A percentile compares a stretch with the other conserved stretches of the same genome.
Evolutionary conservation across 2,329 filamentous ascomycete species (phyloP).

Genomic region (Colletotrichum australisinense): DNA sequence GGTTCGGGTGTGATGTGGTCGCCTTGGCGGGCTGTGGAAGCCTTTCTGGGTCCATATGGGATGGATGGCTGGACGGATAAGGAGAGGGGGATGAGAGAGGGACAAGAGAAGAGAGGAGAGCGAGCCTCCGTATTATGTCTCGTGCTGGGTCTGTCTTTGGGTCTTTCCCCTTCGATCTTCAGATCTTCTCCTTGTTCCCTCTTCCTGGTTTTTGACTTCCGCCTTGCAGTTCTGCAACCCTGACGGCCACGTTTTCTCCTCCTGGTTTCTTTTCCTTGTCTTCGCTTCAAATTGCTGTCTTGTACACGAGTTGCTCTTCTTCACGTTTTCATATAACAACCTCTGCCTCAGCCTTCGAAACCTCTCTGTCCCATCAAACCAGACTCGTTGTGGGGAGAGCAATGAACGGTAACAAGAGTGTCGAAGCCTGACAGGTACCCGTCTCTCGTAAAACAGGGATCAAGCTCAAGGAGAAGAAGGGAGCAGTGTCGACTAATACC

Average conservation of each 20-base stretch:
- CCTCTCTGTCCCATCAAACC: background rate
- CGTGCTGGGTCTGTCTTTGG: background rate
- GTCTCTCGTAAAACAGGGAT: background rate
- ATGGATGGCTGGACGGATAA: no score
- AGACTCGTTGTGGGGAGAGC: background rate
- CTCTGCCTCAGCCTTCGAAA: background rate
- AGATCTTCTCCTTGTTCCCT: background rate
- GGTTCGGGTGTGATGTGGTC: slow-evolving; percentile 8
- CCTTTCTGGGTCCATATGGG: slow-evolving; percentile 31
- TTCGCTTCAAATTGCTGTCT: background rate
- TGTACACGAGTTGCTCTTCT: background rate
- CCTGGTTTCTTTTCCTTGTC: background rate
- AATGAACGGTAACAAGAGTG: background rate
- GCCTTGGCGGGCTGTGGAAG: slow-evolving; percentile 1
- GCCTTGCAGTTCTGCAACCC: background rate
- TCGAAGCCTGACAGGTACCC: no score
- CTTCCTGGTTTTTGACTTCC: background rate
- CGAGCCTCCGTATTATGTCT: background rate
- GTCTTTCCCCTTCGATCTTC: background rate
- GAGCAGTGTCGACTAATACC: background rate
- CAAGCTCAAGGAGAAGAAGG: background rate
- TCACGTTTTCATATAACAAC: background rate
- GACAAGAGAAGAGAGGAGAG: background rate
- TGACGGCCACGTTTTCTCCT: background rate
- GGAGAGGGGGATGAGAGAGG: background rate